A percentile compares a stretch with the other conserved stretches of the same genome.
These are phyloP conservation scores for Xylaria sp. DNA, from an alignment of 2,329 filamentous ascomycete species.

Conservation along the genomic window DNA sequence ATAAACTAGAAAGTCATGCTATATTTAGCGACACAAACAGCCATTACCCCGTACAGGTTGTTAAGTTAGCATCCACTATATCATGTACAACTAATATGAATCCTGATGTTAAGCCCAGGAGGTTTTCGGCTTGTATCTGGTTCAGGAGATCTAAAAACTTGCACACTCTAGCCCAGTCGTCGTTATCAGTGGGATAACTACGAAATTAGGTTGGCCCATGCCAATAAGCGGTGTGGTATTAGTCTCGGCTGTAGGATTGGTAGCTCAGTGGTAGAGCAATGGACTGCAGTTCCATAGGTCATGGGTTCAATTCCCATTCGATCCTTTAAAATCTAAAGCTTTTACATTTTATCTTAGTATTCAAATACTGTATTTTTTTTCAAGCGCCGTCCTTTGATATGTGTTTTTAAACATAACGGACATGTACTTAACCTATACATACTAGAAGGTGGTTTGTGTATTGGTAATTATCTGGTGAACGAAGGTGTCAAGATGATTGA, in stretches of 20 bases:
- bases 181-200: too few species aligned
- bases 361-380: too few species aligned
- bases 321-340: background rate
- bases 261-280: conserved; percentile 39
- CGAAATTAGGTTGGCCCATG: too few species aligned
- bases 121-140: too few species aligned
- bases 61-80: conserved; percentile 1
- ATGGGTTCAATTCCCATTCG: conserved; percentile 36
- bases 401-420: too few species aligned
- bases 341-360: too few species aligned
- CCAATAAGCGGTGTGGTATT: too few species aligned
- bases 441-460: too few species aligned
- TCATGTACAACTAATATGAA: background rate
- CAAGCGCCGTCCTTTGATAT: too few species aligned
- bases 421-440: too few species aligned
- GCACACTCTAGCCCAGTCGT: background rate
- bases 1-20: background rate
- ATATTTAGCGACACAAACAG: conserved; percentile 1
- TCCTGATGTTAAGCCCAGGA: background rate
- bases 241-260: conserved; percentile 21
- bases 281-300: conserved; percentile 37
- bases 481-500: too few species aligned
- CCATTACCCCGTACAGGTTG: background rate
- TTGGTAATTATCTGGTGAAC: too few species aligned
- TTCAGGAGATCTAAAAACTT: background rate